phyloP scores from a whole-genome alignment of 495 filamentous ascomycete species.

The Trichocladium antarcticum region DNA sequence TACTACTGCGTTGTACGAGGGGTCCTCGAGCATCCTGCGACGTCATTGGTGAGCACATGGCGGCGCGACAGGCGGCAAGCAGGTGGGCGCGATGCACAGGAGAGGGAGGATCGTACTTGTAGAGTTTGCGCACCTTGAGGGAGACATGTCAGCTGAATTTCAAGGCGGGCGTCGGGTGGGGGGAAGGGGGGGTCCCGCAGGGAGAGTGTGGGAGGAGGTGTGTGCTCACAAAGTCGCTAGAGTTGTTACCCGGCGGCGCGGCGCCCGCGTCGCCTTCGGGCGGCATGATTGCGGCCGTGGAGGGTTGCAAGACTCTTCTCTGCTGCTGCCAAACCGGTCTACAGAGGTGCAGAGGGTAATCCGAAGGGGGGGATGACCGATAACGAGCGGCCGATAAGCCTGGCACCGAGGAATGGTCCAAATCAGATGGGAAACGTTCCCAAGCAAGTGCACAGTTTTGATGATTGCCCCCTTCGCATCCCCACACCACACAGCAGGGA shows the following conservation, averaged over 20 bases:
- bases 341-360: background rate
- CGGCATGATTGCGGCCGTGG: conserved; percentile 29
- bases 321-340: background rate
- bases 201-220: background rate
- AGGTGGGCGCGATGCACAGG: background rate
- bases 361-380: background rate
- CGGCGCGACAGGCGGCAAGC: conserved; percentile 10
- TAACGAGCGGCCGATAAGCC: conserved; percentile 7
- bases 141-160: conserved; percentile 11
- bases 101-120: conserved; percentile 55
- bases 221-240: conserved; percentile 41
- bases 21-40: conserved; percentile 90
- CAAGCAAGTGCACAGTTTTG: conserved; percentile 5
- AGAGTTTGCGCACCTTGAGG: conserved; percentile 85
- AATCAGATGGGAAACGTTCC: conserved; percentile 2
- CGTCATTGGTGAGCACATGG: conserved; percentile 19
- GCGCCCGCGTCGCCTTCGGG: conserved; percentile 29
- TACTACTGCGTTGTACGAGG: conserved; percentile 81
- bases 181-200: background rate
- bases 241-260: conserved; percentile 37
- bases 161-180: conserved; percentile 1
- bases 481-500: conserved; percentile 8
- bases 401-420: background rate
- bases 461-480: conserved; percentile 11
- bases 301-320: background rate